Evolutionary conservation across 202 grass and related monocot species (phyloP).

Genomic region (Saccharum hybrid): DNA sequence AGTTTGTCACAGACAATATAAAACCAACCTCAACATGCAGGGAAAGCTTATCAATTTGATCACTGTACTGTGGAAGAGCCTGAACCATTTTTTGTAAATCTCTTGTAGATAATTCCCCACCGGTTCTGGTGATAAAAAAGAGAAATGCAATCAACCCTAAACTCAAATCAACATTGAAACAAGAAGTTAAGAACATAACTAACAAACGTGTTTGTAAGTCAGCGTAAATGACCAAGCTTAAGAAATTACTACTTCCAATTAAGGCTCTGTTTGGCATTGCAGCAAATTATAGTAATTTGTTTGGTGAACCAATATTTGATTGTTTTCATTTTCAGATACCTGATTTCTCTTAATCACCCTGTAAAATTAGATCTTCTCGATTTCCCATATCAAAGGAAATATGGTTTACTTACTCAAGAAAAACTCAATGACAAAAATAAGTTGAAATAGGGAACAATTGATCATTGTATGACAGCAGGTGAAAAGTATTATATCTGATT

Average conservation of each 20-base stretch:
- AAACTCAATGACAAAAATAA: background rate
- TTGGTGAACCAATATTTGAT: background rate
- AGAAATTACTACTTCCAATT: constrained; percentile 8
- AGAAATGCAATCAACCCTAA: background rate
- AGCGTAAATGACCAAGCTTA: constrained; percentile 11
- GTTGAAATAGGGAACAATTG: background rate
- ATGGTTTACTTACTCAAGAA: background rate
- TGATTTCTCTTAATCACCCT: background rate
- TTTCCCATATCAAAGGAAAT: background rate
- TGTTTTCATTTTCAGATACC: constrained; percentile 1
- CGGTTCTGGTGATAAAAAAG: constrained; percentile 58
- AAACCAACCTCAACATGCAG: constrained; percentile 89
- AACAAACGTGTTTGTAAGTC: constrained; percentile 17
- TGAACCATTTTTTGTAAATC: constrained; percentile 98
- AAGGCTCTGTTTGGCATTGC: constrained; percentile 5
- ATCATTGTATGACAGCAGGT: background rate
- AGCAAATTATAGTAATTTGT: background rate
- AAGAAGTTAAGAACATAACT: constrained; percentile 26
- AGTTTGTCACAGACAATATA: constrained; percentile 24
- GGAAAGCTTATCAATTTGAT: constrained; percentile 97
- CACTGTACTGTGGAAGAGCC: constrained; percentile 90
- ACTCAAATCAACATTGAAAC: constrained; percentile 9
- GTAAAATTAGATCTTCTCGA: background rate
- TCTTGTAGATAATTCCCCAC: constrained; percentile 81
- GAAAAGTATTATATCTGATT: background rate